Conservation (phyloP, 2,329 filamentous ascomycete genomes). For the Neoscytalidium dimidiatum region DNA sequence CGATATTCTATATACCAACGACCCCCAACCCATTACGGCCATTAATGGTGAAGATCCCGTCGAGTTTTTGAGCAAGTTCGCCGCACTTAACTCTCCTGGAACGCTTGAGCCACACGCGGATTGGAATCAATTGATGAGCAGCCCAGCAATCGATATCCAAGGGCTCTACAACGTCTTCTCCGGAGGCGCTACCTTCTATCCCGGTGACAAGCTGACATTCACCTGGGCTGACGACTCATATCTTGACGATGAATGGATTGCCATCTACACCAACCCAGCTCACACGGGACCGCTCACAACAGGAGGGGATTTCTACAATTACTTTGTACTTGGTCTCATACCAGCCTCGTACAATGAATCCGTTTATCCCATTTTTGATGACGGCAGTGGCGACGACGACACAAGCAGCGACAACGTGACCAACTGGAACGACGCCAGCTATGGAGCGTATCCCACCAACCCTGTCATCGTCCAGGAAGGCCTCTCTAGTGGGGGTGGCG, state of each 20-base stretch:
- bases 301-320: constrained; percentile 48
- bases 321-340: constrained; percentile 40
- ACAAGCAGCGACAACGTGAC: neutral
- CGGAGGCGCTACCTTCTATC: constrained; percentile 27
- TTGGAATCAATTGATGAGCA: constrained; percentile 38
- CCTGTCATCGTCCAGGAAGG: constrained; percentile 27
- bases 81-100: constrained; percentile 34
- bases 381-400: neutral
- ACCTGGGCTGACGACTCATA: constrained; percentile 30
- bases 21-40: constrained; percentile 24
- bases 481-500: constrained; percentile 23
- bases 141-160: constrained; percentile 29
- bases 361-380: neutral
- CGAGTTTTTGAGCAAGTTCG: constrained; percentile 28
- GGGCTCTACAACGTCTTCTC: constrained; percentile 28
- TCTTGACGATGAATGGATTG: constrained; percentile 26
- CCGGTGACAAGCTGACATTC: constrained; percentile 31
- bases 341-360: constrained; percentile 25
- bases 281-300: constrained; percentile 36
- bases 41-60: constrained; percentile 32
- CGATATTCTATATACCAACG: constrained; percentile 25
- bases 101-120: constrained; percentile 44
- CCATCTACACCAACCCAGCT: constrained; percentile 26
- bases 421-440: constrained; percentile 26
- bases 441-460: constrained; percentile 28